phyloP scores from a whole-genome alignment of 2,329 filamentous ascomycete species.

The Fusarium virguliforme region DNA sequence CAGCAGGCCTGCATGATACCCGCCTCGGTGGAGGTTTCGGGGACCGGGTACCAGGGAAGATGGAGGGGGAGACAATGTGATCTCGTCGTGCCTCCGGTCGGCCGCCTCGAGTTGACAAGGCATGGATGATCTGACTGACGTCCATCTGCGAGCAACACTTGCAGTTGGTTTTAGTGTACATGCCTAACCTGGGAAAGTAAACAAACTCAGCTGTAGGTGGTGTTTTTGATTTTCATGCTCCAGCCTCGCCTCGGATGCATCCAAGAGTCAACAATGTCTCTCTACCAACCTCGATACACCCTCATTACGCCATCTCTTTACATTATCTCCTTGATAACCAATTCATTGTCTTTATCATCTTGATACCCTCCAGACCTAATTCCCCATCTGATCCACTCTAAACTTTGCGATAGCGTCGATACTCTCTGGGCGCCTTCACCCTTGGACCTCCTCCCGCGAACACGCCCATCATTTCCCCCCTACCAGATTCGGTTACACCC shows the following conservation, averaged over 20 bases:
- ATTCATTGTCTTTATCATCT: neutral
- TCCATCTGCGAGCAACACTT: constrained; percentile 22
- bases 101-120: neutral
- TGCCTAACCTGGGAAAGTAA: neutral
- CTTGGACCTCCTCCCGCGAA: constrained; percentile 9
- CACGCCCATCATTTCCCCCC: constrained; percentile 21
- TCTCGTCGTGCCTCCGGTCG: neutral
- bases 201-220: neutral
- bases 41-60: constrained; percentile 35
- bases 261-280: neutral
- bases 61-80: constrained; percentile 31
- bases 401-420: constrained; percentile 41
- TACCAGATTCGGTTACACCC: too few species aligned
- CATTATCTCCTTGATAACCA: neutral
- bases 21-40: constrained; percentile 32
- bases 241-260: neutral
- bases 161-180: constrained; percentile 35
- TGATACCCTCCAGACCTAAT: neutral
- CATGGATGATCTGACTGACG: too few species aligned
- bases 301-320: neutral
- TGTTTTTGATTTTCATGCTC: constrained; percentile 11
- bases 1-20: constrained; percentile 34
- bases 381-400: constrained; percentile 35
- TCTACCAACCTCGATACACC: neutral
- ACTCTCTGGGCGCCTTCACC: constrained; percentile 9